A percentile compares a stretch with the other conserved stretches of the same genome.
phyloP scores from a whole-genome alignment of 2,329 filamentous ascomycete genomes.

The Pyrenophora teres region DNA sequence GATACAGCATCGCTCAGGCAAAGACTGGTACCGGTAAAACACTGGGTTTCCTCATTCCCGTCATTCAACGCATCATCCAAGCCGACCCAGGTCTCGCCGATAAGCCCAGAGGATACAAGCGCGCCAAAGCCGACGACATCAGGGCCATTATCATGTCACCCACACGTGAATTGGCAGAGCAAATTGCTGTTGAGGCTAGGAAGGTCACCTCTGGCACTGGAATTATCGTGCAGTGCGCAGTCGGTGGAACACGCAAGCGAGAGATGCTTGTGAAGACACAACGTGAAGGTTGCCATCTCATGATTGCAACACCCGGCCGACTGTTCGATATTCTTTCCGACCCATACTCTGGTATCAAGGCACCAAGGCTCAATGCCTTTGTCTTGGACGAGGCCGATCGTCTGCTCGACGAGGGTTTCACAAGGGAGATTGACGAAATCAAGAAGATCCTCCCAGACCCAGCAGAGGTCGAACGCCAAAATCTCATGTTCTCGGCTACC shows the following conservation, averaged over 20 bases:
- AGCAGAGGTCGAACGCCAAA: slow-evolving; percentile 73
- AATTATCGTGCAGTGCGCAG: slow-evolving; percentile 75
- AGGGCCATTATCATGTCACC: slow-evolving; percentile 66
- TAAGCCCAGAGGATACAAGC: slow-evolving; percentile 44
- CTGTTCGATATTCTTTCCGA: slow-evolving; percentile 81
- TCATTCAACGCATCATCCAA: slow-evolving; percentile 76
- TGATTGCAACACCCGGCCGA: slow-evolving; percentile 89
- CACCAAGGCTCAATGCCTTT: slow-evolving; percentile 63
- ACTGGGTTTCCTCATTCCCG: slow-evolving; percentile 85
- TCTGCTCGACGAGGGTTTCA: slow-evolving; percentile 64
- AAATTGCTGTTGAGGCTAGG: slow-evolving; percentile 72
- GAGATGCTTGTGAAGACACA: slow-evolving; percentile 70
- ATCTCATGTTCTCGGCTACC: slow-evolving; percentile 93
- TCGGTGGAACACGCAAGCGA: slow-evolving; percentile 84
- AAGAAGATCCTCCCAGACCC: slow-evolving; percentile 64
- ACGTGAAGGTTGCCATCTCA: slow-evolving; percentile 78
- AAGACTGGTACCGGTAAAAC: slow-evolving; percentile 98
- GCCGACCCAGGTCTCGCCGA: slow-evolving; percentile 65
- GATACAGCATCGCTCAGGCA: slow-evolving; percentile 74
- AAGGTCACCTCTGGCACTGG: slow-evolving; percentile 69
- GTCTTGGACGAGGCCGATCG: slow-evolving; percentile 72
- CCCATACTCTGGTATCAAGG: slow-evolving; percentile 63
- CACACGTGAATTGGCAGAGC: slow-evolving; percentile 66
- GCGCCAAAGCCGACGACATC: slow-evolving; percentile 58
- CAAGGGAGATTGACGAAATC: slow-evolving; percentile 55